Conservation (phyloP, 1,139 yeast species). For the Candida sp. region DNA sequence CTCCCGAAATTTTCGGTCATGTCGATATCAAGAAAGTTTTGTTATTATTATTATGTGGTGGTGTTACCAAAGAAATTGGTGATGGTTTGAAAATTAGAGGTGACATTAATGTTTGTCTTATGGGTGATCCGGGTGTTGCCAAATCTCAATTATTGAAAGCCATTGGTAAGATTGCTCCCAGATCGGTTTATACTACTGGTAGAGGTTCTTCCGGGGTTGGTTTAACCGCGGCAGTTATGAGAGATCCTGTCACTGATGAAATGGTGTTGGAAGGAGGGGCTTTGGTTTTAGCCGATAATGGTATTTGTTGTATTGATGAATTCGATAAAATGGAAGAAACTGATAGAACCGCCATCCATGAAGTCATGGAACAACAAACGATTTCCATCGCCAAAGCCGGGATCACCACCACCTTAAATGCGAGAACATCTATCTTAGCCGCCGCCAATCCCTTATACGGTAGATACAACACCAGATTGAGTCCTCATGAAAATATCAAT, state of each 20-base stretch:
- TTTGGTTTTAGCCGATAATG: slow-evolving; percentile 93
- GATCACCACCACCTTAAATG: slow-evolving; percentile 92
- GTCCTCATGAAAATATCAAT: slow-evolving; percentile 95
- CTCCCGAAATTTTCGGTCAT: slow-evolving; percentile 97
- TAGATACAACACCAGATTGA: slow-evolving; percentile 83
- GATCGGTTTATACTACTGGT: slow-evolving; percentile 98
- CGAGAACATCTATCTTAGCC: slow-evolving; percentile 92
- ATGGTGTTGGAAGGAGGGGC: slow-evolving; percentile 99
- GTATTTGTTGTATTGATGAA: slow-evolving; percentile 98
- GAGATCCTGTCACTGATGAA: slow-evolving; percentile 98
- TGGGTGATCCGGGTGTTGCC: slow-evolving; percentile 99
- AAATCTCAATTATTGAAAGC: slow-evolving; percentile 94
- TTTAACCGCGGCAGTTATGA: slow-evolving; percentile 97
- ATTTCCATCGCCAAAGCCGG: slow-evolving; percentile 98
- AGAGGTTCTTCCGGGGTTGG: slow-evolving; percentile 99
- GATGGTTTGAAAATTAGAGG: slow-evolving; percentile 99
- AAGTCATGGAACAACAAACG: slow-evolving; percentile 99
- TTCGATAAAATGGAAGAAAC: slow-evolving; percentile 98
- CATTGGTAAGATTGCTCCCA: slow-evolving; percentile 89
- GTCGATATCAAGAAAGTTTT: slow-evolving; percentile 91
- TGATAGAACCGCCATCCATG: slow-evolving; percentile 98
- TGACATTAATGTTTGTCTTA: slow-evolving; percentile 90
- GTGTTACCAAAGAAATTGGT: slow-evolving; percentile 91
- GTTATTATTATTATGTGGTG: slow-evolving; percentile 82
- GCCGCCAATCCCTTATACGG: slow-evolving; percentile 99